These are phyloP conservation scores for Astrothelium subdiscretum DNA, from an alignment of 495 filamentous ascomycete species.

Conservation along the genomic window DNA sequence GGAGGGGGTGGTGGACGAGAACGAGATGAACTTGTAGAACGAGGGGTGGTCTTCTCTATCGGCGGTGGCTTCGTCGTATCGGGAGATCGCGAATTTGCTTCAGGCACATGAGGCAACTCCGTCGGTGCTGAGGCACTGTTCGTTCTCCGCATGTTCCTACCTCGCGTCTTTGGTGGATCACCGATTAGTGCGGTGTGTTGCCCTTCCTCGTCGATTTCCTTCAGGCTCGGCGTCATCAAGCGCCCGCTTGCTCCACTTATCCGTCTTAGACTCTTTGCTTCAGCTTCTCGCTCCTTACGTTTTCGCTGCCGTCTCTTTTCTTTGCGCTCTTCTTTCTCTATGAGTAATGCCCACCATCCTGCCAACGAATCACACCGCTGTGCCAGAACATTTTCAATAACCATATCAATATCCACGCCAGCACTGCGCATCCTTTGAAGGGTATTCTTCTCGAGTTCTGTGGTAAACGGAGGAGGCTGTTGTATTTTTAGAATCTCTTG, in stretches of 20 bases:
- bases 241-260: conserved; percentile 79
- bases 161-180: conserved; percentile 27
- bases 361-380: conserved; percentile 81
- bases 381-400: conserved; percentile 86
- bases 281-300: conserved; percentile 70
- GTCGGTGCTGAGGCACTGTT: conserved; percentile 35
- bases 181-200: conserved; percentile 28
- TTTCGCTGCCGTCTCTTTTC: conserved; percentile 71
- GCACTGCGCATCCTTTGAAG: conserved; percentile 90
- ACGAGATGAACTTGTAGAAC: conserved; percentile 11
- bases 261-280: conserved; percentile 67
- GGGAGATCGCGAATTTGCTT: conserved; percentile 29
- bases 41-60: conserved; percentile 1
- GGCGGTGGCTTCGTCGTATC: conserved; percentile 24
- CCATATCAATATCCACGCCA: conserved; percentile 84
- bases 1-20: conserved; percentile 59
- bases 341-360: conserved; percentile 91
- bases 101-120: conserved; percentile 65
- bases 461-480: conserved; percentile 76
- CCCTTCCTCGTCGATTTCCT: conserved; percentile 65
- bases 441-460: conserved; percentile 78
- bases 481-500: conserved; percentile 80
- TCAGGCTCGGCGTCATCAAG: conserved; percentile 59
- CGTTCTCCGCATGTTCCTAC: conserved; percentile 23
- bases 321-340: conserved; percentile 94